phyloP scores from a whole-genome alignment of 2,329 filamentous ascomycete species.

The Aspergillus phoenicis region DNA sequence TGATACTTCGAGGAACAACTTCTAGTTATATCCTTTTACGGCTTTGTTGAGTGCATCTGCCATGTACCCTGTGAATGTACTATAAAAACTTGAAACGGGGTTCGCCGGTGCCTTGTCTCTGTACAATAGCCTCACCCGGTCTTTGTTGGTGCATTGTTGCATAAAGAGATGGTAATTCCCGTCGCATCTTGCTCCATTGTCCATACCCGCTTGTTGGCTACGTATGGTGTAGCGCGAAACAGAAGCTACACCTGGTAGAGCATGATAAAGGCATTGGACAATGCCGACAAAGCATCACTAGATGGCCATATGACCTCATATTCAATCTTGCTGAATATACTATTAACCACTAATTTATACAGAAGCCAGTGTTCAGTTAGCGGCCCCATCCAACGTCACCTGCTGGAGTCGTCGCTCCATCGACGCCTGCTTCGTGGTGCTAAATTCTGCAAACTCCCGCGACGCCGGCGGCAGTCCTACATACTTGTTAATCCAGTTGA shows the following conservation, averaged over 20 bases:
- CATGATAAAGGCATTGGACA: no score
- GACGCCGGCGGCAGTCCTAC: slow-evolving; percentile 54
- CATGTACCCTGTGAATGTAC: neutral
- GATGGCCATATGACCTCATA: neutral
- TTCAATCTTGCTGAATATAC: no score
- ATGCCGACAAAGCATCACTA: no score
- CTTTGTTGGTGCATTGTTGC: no score
- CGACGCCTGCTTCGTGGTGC: slow-evolving; percentile 2
- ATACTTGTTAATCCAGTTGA: slow-evolving; percentile 72
- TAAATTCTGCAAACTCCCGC: slow-evolving; percentile 29
- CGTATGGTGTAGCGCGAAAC: no score
- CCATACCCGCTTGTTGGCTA: no score
- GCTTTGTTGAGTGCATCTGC: neutral
- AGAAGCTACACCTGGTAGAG: no score
- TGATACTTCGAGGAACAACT: neutral
- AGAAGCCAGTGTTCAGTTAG: no score
- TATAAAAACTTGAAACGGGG: slow-evolving; percentile 6
- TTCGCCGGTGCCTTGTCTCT: neutral
- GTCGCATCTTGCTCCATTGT: no score
- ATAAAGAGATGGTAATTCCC: no score
- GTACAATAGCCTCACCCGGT: neutral
- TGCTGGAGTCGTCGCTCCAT: slow-evolving; percentile 22
- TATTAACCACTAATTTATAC: no score
- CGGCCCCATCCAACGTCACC: slow-evolving; percentile 15
- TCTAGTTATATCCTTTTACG: neutral